Conservation (phyloP, 208 protist genomes). For the Kentomonas sorsogonicus region DNA sequence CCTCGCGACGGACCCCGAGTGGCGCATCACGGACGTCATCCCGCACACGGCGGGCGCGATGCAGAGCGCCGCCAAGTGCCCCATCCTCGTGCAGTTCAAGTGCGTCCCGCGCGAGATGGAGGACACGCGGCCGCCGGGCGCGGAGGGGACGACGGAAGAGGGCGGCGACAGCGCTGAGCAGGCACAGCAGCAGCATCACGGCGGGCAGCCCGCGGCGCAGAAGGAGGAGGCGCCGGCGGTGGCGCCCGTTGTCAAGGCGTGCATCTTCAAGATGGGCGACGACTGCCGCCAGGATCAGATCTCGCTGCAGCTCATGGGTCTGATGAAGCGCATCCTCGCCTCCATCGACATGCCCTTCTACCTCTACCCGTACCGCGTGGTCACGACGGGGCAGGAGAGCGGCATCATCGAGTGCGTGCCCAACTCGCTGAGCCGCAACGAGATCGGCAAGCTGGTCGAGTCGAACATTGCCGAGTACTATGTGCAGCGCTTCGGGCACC, state of each 20-base stretch:
- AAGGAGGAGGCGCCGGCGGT: neutral
- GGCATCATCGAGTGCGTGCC: constrained; percentile 93
- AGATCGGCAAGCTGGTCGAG: constrained; percentile 89
- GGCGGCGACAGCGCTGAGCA: too few relatives aligned
- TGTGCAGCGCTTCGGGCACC: constrained; percentile 87
- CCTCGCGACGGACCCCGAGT: constrained; percentile 75
- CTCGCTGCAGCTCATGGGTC: constrained; percentile 88
- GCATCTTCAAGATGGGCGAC: constrained; percentile 95
- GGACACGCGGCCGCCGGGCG: constrained; percentile 33
- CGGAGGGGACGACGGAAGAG: constrained; percentile 9
- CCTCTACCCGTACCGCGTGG: constrained; percentile 91
- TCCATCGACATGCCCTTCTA: constrained; percentile 74
- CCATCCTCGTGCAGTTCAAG: constrained; percentile 87
- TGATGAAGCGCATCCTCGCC: constrained; percentile 84
- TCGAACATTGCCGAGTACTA: constrained; percentile 89
- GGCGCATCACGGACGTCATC: constrained; percentile 69
- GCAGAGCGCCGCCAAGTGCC: constrained; percentile 89
- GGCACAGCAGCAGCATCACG: constrained; percentile 19
- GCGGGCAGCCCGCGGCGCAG: constrained; percentile 14
- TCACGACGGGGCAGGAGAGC: constrained; percentile 78
- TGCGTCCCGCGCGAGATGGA: constrained; percentile 41
- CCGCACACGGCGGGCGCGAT: constrained; percentile 71
- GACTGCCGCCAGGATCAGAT: constrained; percentile 94
- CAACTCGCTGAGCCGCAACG: constrained; percentile 78
- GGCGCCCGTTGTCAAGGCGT: constrained; percentile 54